Evolutionary conservation across 306 rosid genomes (phyloP), one percentile per base, ranked within the genome.

Genomic region (Astragalus membranaceus): DNA sequence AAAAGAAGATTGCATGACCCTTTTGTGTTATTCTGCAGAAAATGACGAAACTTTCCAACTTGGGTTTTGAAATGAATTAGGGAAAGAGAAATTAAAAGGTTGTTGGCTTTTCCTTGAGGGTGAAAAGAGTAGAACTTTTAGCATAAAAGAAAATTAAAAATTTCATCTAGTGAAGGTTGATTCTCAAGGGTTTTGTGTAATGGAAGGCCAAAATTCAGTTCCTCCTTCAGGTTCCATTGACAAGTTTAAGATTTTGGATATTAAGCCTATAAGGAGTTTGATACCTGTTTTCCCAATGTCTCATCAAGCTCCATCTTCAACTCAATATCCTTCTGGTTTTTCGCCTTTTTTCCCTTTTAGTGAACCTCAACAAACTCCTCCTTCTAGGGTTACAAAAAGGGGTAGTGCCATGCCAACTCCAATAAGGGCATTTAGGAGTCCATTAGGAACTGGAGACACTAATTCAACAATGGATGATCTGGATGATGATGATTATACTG

Each of bases 261-360:
- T 86, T n/a, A 86, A 78, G 69, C 95, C 95, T 57, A 36, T 88
- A 58, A 80, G 88, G 62, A 54, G 78, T 80, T 74, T 88, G 84
- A 76, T 64, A 26, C 91, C 91, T 0, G 83, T 88, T 54, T 88
- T 80, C 66, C 78, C 88, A 16, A 60, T 36, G 57, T 23, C 75
- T 4, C 35, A 78, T 62, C 78, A 78, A 50, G 67, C 78, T 72
- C 72, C 87, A 36, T 17, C 71, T 37, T 58, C 69, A 58, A 76
- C 55, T 1, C 76, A 75, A 4, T 77, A 75, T 53, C 82, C 91
- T 53, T 57, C 83, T 11, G 89, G 91, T 20, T 82, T 71, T 78
- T 67, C 80, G 13, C 86, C 94, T 4, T 85, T 83, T 75, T 83
- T 51, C 80, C 92, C 88, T 11, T 87, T 85, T 63, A 82, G 82